These are phyloP conservation scores for Penicillium sp. DNA, from an alignment of 2,329 filamentous ascomycete genomes.

Conservation along the genomic window DNA sequence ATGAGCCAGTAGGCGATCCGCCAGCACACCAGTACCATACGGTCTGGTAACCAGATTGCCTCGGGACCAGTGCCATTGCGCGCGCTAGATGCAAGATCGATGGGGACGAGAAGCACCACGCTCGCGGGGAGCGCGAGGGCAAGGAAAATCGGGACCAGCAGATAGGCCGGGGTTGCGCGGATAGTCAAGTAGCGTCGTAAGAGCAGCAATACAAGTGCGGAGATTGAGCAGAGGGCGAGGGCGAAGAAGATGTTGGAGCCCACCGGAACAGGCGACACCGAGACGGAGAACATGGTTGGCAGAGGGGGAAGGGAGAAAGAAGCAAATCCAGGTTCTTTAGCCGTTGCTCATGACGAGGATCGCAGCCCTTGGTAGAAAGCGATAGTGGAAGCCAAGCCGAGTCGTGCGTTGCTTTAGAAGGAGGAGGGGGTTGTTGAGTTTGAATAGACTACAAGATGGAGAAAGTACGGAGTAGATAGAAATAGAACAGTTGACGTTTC, in stretches of 20 bases:
- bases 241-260: constrained; percentile 79
- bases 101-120: constrained; percentile 88
- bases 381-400: constrained; percentile 7
- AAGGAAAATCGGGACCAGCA: constrained; percentile 90
- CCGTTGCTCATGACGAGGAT: constrained; percentile 24
- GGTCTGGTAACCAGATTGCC: constrained; percentile 84
- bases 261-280: constrained; percentile 57
- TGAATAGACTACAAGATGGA: neutral
- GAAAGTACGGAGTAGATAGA: constrained; percentile 10
- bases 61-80: constrained; percentile 71
- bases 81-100: constrained; percentile 88
- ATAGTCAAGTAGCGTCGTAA: constrained; percentile 88
- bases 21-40: constrained; percentile 84
- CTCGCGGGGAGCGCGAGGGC: constrained; percentile 91
- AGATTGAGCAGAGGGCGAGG: constrained; percentile 73
- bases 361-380: constrained; percentile 5
- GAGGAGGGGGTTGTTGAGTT: constrained; percentile 15
- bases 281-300: constrained; percentile 35
- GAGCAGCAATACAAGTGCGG: constrained; percentile 76
- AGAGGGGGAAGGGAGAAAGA: constrained; percentile 11
- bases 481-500: constrained; percentile 28
- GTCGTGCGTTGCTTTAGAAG: constrained; percentile 6
- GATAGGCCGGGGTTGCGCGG: constrained; percentile 85
- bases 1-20: constrained; percentile 97
- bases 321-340: constrained; percentile 10